These are phyloP conservation scores for Brettanomyces naardenensis DNA, from an alignment of 805 yeast species.

Conservation along the genomic window DNA sequence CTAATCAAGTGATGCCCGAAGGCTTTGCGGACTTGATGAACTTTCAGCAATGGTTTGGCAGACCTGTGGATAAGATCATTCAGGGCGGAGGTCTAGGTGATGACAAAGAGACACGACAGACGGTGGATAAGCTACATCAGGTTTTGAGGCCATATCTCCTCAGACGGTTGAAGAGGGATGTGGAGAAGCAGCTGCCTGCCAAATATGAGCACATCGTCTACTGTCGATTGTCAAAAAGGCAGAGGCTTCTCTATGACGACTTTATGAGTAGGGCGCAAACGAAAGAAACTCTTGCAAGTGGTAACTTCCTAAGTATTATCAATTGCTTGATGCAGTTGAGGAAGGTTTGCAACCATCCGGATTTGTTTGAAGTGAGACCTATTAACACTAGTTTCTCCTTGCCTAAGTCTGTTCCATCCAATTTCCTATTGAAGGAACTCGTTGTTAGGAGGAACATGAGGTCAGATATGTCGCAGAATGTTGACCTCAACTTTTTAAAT, in stretches of 20 bases:
- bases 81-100: constrained; percentile 55
- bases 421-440: constrained; percentile 35
- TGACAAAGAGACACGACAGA: constrained; percentile 76
- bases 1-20: constrained; percentile 66
- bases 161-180: constrained; percentile 90
- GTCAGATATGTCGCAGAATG: constrained; percentile 6
- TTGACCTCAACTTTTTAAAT: constrained; percentile 54
- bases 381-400: constrained; percentile 84
- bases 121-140: constrained; percentile 85
- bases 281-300: constrained; percentile 85
- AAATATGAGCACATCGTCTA: constrained; percentile 92
- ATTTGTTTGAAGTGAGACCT: constrained; percentile 92
- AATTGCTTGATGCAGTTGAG: constrained; percentile 97
- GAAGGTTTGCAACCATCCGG: constrained; percentile 89
- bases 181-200: constrained; percentile 98
- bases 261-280: constrained; percentile 97
- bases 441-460: constrained; percentile 27
- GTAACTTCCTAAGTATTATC: constrained; percentile 89
- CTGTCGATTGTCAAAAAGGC: constrained; percentile 89
- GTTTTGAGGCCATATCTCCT: constrained; percentile 87
- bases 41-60: constrained; percentile 98
- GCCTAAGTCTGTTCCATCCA: constrained; percentile 50
- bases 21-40: constrained; percentile 96
- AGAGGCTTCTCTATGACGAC: constrained; percentile 86
- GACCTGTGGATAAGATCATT: constrained; percentile 87